Percentiles rank a stretch among this genome's conserved stretches.
These are phyloP conservation scores for Botryotinia globosa DNA, from an alignment of 2,329 filamentous ascomycete genomes.

Conservation along the genomic window DNA sequence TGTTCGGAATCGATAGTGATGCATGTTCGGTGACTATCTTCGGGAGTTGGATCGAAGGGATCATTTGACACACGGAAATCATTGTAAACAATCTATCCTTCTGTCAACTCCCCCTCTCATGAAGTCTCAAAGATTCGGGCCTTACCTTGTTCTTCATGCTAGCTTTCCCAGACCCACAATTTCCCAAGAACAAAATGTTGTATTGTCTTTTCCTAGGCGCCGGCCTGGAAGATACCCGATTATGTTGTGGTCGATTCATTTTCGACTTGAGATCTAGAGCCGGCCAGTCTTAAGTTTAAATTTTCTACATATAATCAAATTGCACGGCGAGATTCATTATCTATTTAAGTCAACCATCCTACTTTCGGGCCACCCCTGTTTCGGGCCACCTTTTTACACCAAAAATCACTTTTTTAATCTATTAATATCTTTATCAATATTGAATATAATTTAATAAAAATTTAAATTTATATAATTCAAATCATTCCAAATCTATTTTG, in stretches of 20 bases:
- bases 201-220: not conserved
- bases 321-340: not conserved
- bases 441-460: too few species aligned
- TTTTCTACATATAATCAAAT: not conserved
- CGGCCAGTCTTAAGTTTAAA: not conserved
- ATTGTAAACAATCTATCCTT: not conserved
- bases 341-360: too few species aligned
- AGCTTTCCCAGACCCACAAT: not conserved
- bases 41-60: not conserved
- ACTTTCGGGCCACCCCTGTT: too few species aligned
- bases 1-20: not conserved
- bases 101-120: not conserved
- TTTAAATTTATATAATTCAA: too few species aligned
- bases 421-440: too few species aligned
- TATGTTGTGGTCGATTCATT: not conserved
- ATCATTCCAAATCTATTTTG: too few species aligned
- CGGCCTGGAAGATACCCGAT: not conserved
- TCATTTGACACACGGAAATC: not conserved
- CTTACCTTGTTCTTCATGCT: slow-evolving; percentile 5
- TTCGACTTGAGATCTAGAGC: not conserved
- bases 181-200: not conserved
- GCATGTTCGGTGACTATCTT: not conserved
- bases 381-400: too few species aligned
- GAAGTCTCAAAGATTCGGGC: not conserved
- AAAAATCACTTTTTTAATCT: too few species aligned